phyloP scores from a whole-genome alignment of 1,139 yeast species.

The Martiniozyma asiatica region DNA sequence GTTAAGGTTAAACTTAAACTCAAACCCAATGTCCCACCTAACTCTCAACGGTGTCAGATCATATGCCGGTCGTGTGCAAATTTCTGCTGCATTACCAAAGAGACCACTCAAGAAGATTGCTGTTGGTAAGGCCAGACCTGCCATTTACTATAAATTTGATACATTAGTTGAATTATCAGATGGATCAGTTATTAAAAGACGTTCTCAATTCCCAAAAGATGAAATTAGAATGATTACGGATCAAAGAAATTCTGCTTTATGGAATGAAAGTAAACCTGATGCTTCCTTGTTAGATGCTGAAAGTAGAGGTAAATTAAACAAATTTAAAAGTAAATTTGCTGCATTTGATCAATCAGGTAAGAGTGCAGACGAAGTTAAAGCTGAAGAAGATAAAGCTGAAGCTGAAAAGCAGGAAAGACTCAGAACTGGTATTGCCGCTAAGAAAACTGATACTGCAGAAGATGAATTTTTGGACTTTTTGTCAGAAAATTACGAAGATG shows the following conservation, averaged over 20 bases:
- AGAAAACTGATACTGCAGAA: conserved; percentile 15
- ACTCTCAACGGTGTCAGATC: too few species aligned
- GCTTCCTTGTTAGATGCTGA: conserved; percentile 63
- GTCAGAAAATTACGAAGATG: conserved; percentile 21
- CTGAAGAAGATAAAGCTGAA: conserved; percentile 17
- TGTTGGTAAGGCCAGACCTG: conserved; percentile 82
- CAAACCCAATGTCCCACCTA: too few species aligned
- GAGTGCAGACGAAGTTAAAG: conserved; percentile 18
- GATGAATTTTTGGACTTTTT: conserved; percentile 22
- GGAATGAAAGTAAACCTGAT: conserved; percentile 84
- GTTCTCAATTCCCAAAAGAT: conserved; percentile 80
- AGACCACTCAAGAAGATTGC: conserved; percentile 45
- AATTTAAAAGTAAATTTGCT: conserved; percentile 68
- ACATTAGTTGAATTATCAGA: conserved; percentile 81
- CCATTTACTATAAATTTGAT: conserved; percentile 82
- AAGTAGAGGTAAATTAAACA: conserved; percentile 76
- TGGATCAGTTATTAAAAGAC: conserved; percentile 76
- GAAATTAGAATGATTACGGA: conserved; percentile 81
- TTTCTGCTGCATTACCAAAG: conserved; percentile 33
- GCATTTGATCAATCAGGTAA: conserved; percentile 33
- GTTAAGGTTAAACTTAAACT: too few species aligned
- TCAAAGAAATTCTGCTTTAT: conserved; percentile 71
- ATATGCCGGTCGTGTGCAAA: conserved; percentile 24
- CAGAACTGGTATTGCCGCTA: conserved; percentile 16
- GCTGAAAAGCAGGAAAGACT: conserved; percentile 17